Evolutionary conservation across 2,329 filamentous ascomycete genomes (phyloP).

Genomic region (Venturia carpophila): DNA sequence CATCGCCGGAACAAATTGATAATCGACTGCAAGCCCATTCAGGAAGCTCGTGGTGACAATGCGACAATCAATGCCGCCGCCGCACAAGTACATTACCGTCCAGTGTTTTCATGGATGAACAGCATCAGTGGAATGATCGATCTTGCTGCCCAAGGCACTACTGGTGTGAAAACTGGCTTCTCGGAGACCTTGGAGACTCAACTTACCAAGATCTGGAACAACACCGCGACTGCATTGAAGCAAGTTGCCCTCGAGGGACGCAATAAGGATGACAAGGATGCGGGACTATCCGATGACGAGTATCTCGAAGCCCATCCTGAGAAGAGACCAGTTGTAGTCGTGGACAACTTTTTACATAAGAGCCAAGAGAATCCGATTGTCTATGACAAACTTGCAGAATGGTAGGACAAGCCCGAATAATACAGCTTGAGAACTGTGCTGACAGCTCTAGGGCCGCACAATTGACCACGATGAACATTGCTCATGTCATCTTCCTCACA

Average conservation of each 20-base stretch:
- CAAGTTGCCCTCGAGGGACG: conserved; percentile 64
- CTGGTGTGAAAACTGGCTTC: conserved; percentile 88
- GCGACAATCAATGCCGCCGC: conserved; percentile 78
- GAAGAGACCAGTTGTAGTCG: conserved; percentile 70
- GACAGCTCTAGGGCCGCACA: conserved; percentile 55
- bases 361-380: conserved; percentile 42
- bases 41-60: conserved; percentile 82
- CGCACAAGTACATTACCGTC: conserved; percentile 76
- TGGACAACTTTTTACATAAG: conserved; percentile 88
- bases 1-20: conserved; percentile 69
- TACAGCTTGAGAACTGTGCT: not conserved
- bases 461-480: conserved; percentile 77
- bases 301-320: conserved; percentile 88
- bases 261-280: conserved; percentile 65
- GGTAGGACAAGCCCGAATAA: conserved; percentile 35
- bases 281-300: conserved; percentile 67
- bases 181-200: conserved; percentile 88
- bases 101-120: conserved; percentile 95
- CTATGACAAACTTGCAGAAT: conserved; percentile 60
- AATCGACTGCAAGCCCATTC: conserved; percentile 87
- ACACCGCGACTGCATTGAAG: conserved; percentile 70
- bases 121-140: conserved; percentile 88
- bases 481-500: conserved; percentile 90
- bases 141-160: conserved; percentile 85
- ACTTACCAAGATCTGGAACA: conserved; percentile 80